These are phyloP conservation scores for Stramenopiles sp. DNA, from an alignment of 352 stramenopile genomes.

Conservation along the genomic window DNA sequence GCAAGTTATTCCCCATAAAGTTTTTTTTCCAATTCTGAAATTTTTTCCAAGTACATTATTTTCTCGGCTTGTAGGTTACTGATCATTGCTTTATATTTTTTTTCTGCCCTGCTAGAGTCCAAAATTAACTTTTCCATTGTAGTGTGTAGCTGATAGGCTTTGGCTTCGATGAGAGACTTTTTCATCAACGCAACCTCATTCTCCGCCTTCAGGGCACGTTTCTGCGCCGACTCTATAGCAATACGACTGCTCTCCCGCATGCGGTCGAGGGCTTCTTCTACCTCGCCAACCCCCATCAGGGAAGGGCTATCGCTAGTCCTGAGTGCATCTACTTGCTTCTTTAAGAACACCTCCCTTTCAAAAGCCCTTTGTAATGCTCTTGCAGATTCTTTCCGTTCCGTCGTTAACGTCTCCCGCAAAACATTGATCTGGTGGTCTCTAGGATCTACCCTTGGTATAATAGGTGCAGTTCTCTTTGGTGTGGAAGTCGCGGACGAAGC, in stretches of 20 bases:
- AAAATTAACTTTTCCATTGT: slow-evolving; percentile 8
- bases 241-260: background rate
- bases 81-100: slow-evolving; percentile 9
- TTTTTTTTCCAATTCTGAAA: background rate
- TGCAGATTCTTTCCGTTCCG: background rate
- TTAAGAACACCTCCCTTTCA: background rate
- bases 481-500: no score
- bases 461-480: no score
- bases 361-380: background rate
- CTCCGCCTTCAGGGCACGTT: background rate
- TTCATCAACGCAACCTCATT: background rate
- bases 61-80: background rate
- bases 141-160: background rate
- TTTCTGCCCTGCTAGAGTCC: background rate
- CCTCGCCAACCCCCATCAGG: background rate
- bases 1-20: background rate
- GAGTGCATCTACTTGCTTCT: background rate
- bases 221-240: background rate
- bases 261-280: background rate
- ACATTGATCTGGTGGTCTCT: background rate
- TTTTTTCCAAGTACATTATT: background rate
- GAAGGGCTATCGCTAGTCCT: background rate
- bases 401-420: background rate
- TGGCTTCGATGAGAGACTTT: slow-evolving; percentile 1
- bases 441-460: background rate